Evolutionary conservation across 208 protist genomes (phyloP).

Genomic region (Herpetomonas samuelpessoai): DNA sequence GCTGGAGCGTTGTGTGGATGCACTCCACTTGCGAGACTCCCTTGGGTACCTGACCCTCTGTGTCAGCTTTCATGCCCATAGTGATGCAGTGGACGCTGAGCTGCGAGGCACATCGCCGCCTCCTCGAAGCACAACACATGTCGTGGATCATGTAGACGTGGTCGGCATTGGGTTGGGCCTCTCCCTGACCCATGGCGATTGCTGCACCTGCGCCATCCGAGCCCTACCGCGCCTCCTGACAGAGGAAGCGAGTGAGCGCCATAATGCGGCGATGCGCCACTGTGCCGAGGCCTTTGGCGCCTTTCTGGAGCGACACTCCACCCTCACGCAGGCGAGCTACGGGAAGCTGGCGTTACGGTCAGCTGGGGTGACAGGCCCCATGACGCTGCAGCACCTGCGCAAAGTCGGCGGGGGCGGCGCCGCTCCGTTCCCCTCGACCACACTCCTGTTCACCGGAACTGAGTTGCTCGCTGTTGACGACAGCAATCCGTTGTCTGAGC

Average conservation of each 20-base stretch:
- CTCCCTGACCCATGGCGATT: conserved; percentile 40
- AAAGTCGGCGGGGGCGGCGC: conserved; percentile 48
- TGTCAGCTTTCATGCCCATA: conserved; percentile 17
- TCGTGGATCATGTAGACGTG: conserved; percentile 28
- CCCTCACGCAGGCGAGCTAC: conserved; percentile 44
- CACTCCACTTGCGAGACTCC: conserved; percentile 55
- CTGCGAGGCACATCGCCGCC: not conserved
- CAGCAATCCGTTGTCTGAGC: conserved; percentile 54
- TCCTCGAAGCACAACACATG: conserved; percentile 8
- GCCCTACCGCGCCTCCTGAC: conserved; percentile 39
- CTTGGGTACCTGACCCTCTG: conserved; percentile 53
- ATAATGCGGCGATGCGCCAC: conserved; percentile 67
- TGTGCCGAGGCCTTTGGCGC: conserved; percentile 52
- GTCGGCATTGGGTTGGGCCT: conserved; percentile 66
- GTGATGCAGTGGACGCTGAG: not conserved
- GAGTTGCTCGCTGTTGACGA: conserved; percentile 53
- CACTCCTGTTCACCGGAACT: conserved; percentile 57
- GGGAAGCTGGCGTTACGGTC: conserved; percentile 67
- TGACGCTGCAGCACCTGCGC: conserved; percentile 71
- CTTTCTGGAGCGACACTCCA: conserved; percentile 72
- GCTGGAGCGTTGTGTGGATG: conserved; percentile 21
- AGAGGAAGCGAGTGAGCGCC: conserved; percentile 41
- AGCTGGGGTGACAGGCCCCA: conserved; percentile 33
- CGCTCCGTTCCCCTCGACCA: conserved; percentile 55
- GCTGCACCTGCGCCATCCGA: conserved; percentile 43